A percentile compares a stretch with the other conserved stretches of the same genome.
Conservation (phyloP, 441 rosid species). For the Brassica balearica region DNA sequence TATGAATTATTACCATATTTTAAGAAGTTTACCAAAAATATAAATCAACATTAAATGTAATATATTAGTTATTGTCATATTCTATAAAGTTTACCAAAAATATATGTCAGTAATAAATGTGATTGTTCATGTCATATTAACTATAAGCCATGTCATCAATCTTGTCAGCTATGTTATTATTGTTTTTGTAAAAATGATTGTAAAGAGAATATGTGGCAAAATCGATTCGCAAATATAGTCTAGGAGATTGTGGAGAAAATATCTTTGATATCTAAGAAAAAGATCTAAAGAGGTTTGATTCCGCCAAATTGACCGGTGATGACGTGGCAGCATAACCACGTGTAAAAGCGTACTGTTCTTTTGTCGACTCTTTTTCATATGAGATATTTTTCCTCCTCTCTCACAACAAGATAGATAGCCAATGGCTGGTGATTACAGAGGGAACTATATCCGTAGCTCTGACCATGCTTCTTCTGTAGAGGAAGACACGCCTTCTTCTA, state of each 20-base stretch:
- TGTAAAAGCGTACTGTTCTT: slow-evolving; percentile 5
- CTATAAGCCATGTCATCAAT: too few species aligned
- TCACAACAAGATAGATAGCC: neutral
- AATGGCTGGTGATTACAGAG: neutral
- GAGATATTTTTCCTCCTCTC: neutral
- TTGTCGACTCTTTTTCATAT: slow-evolving; percentile 3
- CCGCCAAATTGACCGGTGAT: neutral
- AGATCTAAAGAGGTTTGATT: neutral
- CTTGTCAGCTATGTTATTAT: too few species aligned
- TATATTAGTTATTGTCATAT: too few species aligned
- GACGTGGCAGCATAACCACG: neutral
- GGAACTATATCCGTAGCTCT: neutral
- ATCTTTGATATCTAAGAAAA: neutral
- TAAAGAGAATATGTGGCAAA: too few species aligned
- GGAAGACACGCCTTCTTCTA: neutral
- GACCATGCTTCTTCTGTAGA: neutral
- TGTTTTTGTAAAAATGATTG: too few species aligned
- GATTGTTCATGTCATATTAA: too few species aligned
- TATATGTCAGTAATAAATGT: too few species aligned
- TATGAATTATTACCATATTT: too few species aligned
- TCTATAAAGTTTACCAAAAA: too few species aligned
- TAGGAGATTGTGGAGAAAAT: neutral
- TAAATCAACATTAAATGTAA: too few species aligned
- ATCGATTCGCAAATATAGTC: too few species aligned
- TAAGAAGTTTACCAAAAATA: too few species aligned